A percentile compares a stretch with the other conserved stretches of the same genome.
Evolutionary conservation across 805 yeast genomes (phyloP).

Genomic region (Teunomyces panamensis): DNA sequence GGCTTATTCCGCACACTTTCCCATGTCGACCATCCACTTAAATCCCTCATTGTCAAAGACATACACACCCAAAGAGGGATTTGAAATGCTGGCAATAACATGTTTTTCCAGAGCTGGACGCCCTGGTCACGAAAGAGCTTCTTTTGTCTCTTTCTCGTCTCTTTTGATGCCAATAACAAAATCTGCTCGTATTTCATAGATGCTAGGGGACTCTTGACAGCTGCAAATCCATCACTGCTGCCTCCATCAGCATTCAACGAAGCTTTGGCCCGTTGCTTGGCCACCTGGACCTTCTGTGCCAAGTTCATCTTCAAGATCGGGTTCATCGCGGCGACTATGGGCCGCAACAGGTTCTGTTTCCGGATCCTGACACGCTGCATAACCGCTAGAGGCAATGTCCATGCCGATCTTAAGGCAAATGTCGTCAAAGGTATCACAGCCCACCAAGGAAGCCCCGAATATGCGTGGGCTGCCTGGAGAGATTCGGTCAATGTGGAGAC

Average conservation of each 20-base stretch:
- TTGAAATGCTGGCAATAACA: slow-evolving; percentile 73
- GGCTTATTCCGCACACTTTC: slow-evolving; percentile 42
- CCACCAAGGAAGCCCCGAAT: slow-evolving; percentile 80
- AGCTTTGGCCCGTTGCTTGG: slow-evolving; percentile 20
- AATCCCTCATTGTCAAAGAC: slow-evolving; percentile 69
- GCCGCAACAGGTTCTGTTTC: slow-evolving; percentile 68
- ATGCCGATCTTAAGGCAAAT: slow-evolving; percentile 54
- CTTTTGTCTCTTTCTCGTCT: slow-evolving; percentile 72
- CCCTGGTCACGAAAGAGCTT: slow-evolving; percentile 60
- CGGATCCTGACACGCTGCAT: slow-evolving; percentile 65
- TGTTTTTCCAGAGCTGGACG: slow-evolving; percentile 80
- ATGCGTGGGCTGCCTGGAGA: slow-evolving; percentile 49
- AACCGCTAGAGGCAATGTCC: slow-evolving; percentile 79
- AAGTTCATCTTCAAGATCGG: slow-evolving; percentile 66
- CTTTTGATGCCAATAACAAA: slow-evolving; percentile 68
- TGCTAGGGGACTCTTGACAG: slow-evolving; percentile 30
- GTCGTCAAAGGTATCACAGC: slow-evolving; percentile 74
- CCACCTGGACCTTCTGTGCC: slow-evolving; percentile 45
- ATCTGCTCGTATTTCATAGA: slow-evolving; percentile 75
- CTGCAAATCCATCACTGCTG: slow-evolving; percentile 6
- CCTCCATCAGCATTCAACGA: slow-evolving; percentile 13
- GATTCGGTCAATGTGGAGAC: slow-evolving; percentile 33
- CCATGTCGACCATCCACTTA: slow-evolving; percentile 66
- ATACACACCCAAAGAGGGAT: slow-evolving; percentile 84
- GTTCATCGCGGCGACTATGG: slow-evolving; percentile 67